Conservation (phyloP, 257 asterid genomes). For the Nicotiana paniculata region DNA sequence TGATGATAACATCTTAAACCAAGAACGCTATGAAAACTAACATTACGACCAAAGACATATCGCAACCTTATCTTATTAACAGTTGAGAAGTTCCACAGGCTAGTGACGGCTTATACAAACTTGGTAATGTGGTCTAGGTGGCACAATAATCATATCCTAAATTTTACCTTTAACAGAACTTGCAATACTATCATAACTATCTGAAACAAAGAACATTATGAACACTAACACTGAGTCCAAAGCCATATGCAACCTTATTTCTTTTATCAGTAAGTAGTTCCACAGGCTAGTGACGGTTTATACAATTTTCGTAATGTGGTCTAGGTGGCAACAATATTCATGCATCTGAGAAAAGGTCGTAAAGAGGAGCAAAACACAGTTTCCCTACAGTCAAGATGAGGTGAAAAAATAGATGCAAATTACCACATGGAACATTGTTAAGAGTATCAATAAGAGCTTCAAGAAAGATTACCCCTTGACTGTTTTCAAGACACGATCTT, state of each 20-base stretch:
- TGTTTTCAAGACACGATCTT: slow-evolving; percentile 20
- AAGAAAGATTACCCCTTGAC: slow-evolving; percentile 19
- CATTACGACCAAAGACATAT: background rate
- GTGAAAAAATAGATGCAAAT: background rate
- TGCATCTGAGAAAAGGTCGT: background rate
- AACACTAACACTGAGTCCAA: background rate
- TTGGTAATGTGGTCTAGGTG: too few species aligned
- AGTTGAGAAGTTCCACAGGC: background rate
- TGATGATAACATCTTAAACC: background rate
- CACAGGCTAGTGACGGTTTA: background rate
- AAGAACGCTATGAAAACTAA: background rate
- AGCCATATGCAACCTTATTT: background rate
- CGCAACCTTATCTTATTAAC: too few species aligned
- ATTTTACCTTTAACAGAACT: background rate
- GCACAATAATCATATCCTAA: background rate
- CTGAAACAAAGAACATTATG: background rate
- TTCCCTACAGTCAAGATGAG: background rate
- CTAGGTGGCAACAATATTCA: background rate
- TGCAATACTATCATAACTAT: background rate
- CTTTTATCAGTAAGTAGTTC: background rate
- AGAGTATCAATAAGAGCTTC: background rate
- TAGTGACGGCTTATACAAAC: background rate
- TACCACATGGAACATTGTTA: background rate
- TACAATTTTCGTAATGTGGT: too few species aligned
- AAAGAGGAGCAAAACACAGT: background rate